Percentiles rank a stretch among this genome's conserved stretches.
These are phyloP conservation scores for Datura wrightii DNA, from an alignment of 257 asterid genomes.

Conservation along the genomic window DNA sequence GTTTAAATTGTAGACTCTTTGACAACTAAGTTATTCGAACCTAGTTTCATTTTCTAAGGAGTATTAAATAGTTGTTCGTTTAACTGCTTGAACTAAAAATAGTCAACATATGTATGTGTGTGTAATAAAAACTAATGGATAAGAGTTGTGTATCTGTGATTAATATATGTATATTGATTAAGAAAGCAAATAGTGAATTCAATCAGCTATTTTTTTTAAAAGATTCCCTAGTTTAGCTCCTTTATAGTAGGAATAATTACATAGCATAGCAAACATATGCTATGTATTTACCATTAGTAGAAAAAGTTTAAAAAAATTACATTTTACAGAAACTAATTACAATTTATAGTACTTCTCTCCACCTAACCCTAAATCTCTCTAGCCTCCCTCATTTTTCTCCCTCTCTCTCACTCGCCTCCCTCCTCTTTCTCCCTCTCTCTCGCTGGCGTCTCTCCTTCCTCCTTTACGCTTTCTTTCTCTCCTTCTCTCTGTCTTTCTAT, in stretches of 20 bases:
- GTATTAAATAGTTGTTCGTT: not conserved
- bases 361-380: too few species aligned
- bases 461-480: too few species aligned
- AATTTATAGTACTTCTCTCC: too few species aligned
- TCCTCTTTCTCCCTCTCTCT: too few species aligned
- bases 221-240: not conserved
- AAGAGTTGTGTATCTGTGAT: not conserved
- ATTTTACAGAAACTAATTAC: too few species aligned
- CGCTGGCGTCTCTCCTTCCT: too few species aligned
- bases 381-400: too few species aligned
- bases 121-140: not conserved
- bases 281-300: too few species aligned
- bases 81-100: not conserved
- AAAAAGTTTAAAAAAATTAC: too few species aligned
- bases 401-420: too few species aligned
- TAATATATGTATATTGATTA: not conserved
- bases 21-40: not conserved
- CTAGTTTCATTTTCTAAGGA: not conserved
- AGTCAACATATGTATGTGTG: not conserved
- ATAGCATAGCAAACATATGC: too few species aligned
- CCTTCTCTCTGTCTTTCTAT: too few species aligned
- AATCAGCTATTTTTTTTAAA: not conserved
- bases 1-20: not conserved
- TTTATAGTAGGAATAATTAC: not conserved
- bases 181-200: not conserved